phyloP scores from a whole-genome alignment of 2,329 filamentous ascomycete species.

The Parasarocladium wereldwijsianum region DNA sequence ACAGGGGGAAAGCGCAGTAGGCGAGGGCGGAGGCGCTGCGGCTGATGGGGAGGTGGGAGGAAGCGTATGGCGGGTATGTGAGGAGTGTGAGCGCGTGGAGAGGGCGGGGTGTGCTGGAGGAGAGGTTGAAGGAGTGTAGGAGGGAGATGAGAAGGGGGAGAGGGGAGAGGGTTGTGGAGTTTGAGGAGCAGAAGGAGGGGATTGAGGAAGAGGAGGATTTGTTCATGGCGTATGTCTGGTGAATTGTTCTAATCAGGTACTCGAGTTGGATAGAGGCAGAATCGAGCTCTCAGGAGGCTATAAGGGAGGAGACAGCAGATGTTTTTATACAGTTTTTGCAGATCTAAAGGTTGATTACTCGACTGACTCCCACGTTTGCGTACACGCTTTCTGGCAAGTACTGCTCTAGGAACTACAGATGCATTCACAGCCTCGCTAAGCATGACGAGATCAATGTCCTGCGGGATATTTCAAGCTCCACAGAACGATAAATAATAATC shows the following conservation, averaged over 20 bases:
- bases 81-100: conserved; percentile 5
- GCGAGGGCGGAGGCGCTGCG: conserved; percentile 1
- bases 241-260: neutral
- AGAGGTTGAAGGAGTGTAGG: conserved; percentile 1
- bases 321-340: too few relatives aligned
- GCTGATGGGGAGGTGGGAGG: conserved; percentile 2
- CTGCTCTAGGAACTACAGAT: too few relatives aligned
- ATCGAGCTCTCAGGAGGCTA: neutral
- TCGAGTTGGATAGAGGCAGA: neutral
- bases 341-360: too few relatives aligned
- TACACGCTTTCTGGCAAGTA: too few relatives aligned
- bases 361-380: too few relatives aligned
- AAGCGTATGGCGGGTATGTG: conserved; percentile 5
- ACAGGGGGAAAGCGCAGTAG: conserved; percentile 4
- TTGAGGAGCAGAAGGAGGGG: conserved; percentile 1
- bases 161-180: neutral
- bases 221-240: neutral
- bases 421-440: too few relatives aligned
- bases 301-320: neutral
- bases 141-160: neutral
- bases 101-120: neutral
- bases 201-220: conserved; percentile 2
- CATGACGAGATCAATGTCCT: too few relatives aligned
- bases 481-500: too few relatives aligned
- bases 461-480: too few relatives aligned